Evolutionary conservation across 345 rosid genomes (phyloP).

Genomic region (Carallia pectinifolia): DNA sequence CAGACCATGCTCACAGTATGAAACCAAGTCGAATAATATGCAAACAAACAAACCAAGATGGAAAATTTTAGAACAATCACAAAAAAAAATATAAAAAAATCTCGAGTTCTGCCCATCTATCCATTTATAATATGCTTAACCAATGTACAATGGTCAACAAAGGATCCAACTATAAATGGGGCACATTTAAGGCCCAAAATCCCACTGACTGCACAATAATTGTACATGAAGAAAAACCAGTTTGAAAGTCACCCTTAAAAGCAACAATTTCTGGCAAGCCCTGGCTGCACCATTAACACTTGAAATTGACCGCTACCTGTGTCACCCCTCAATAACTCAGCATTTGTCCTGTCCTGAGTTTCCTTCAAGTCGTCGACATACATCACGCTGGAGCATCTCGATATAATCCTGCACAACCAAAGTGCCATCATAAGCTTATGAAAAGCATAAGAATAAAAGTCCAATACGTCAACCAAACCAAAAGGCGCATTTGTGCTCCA

Average conservation of each 20-base stretch:
- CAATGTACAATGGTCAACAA: not conserved
- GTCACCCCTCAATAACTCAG: not conserved
- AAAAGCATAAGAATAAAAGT: not conserved
- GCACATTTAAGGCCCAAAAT: not conserved
- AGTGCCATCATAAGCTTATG: not conserved
- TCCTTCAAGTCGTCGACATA: constrained; percentile 38
- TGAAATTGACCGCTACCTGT: not conserved
- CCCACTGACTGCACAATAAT: constrained; percentile 12
- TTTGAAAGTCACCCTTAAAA: not conserved
- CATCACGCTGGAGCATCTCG: constrained; percentile 53
- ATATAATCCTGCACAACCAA: constrained; percentile 57
- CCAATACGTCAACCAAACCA: not conserved
- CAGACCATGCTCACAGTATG: too few relatives aligned
- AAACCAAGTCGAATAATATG: too few relatives aligned
- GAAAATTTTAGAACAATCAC: too few relatives aligned
- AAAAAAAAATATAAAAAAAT: too few relatives aligned
- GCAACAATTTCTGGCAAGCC: not conserved
- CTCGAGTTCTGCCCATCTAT: not conserved
- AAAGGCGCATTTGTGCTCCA: not conserved
- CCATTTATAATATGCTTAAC: not conserved
- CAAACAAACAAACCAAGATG: too few relatives aligned
- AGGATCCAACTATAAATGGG: not conserved
- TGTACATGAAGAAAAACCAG: not conserved
- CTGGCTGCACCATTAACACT: not conserved
- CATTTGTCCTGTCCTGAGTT: constrained; percentile 27